These are phyloP conservation scores for Hygrocybe punicea DNA, from an alignment of 768 basidiomycete species.

Conservation along the genomic window DNA sequence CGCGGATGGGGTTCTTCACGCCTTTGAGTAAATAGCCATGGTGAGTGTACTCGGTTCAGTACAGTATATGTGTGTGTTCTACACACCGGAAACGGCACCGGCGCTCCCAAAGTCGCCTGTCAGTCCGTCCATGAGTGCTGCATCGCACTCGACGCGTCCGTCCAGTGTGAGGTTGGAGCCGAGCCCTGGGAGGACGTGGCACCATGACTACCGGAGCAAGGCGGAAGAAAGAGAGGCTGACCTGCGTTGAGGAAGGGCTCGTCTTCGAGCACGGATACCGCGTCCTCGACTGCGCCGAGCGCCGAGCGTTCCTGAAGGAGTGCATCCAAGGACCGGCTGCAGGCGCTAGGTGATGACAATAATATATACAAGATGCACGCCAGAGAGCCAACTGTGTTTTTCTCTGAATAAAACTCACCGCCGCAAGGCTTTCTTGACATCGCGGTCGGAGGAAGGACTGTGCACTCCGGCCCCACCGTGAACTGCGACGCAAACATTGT, in stretches of 20 bases:
- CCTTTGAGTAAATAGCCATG: constrained; percentile 36
- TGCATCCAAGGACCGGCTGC: constrained; percentile 39
- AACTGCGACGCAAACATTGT: constrained; percentile 49
- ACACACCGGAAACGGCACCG: constrained; percentile 65
- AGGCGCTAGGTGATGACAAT: constrained; percentile 44
- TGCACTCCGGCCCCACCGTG: constrained; percentile 82
- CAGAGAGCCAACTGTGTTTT: too few relatives aligned
- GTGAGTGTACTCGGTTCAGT: neutral
- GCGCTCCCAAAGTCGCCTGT: constrained; percentile 58
- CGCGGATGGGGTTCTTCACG: constrained; percentile 63
- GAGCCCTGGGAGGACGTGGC: constrained; percentile 43
- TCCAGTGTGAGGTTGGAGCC: constrained; percentile 75
- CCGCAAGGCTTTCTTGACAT: constrained; percentile 54
- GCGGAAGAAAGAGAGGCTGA: constrained; percentile 20
- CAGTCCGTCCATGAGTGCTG: constrained; percentile 59
- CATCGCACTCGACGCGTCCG: constrained; percentile 82
- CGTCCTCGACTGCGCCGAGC: constrained; percentile 48
- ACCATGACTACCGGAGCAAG: too few relatives aligned
- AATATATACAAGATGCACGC: neutral
- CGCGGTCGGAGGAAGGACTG: constrained; percentile 42
- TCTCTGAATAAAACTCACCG: constrained; percentile 40
- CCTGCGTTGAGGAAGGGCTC: constrained; percentile 71
- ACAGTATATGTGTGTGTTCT: neutral
- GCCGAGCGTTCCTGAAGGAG: constrained; percentile 23
- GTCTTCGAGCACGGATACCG: constrained; percentile 62